Evolutionary conservation across 495 filamentous ascomycete species (phyloP), one percentile per base, ranked within the genome.

Genomic region (Penicillium silybi): DNA sequence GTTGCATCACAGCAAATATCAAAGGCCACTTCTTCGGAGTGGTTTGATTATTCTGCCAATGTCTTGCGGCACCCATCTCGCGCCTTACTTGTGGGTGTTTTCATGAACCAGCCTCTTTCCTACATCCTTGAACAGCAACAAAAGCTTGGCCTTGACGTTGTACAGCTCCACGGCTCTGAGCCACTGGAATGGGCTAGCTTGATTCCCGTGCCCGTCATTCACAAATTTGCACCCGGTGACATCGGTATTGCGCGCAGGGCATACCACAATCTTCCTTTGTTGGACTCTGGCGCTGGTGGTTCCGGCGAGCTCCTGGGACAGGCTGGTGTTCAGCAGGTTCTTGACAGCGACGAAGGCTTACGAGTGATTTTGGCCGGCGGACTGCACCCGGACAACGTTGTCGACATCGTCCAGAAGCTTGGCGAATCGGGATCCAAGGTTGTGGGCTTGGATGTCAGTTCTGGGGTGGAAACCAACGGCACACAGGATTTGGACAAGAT

Each of bases 131-230:
- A 79, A 39, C 80, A 91, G 61, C 88, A 92, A 58, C 77, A 80
- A 47, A 77, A 84, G 3, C 79, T 97, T 49, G 75, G 77, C 41
- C 85, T 98, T n/a, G 93, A 98, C 63, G 74, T 93, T 39, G 85
- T 98, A 4, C 93, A 98, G 61, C 79, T 98, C 4, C 93, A 98
- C 65, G 93, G 93, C 8, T 74, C 83, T 45, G 93, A 98, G 66
- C 92, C 93, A 2, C 60, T 97, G 27, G 93, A 97, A 63, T 97
- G 93, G 92, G 84, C 91, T 2, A 77, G 66, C 25, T 69, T 89
- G 22, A 89, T 98, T 40, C 91, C 93, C 6, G 89, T 95, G 0
- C 95, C 93, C 1, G 90, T 98, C 18, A 86, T 97, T 56, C 83
- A 83, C 43, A 85, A 84, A 37, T 97, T 97, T 67, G 77, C 77